These are phyloP conservation scores for Musa itinerans DNA, from an alignment of 176 grass and related monocot genomes.

Conservation along the genomic window DNA sequence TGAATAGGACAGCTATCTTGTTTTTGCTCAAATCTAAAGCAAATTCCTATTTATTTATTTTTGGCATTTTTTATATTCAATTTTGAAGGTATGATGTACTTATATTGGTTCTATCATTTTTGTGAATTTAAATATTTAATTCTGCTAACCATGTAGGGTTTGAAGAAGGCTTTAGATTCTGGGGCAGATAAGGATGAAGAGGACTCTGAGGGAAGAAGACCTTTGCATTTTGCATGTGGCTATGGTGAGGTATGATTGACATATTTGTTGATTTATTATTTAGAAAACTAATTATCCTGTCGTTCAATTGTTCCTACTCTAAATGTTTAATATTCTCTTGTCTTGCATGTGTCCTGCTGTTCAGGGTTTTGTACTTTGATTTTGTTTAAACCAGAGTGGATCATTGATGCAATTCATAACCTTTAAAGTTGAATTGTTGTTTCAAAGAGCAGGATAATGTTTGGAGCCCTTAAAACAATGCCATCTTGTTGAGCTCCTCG, in stretches of 20 bases:
- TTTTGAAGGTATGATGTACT: not conserved
- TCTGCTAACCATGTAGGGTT: slow-evolving; percentile 27
- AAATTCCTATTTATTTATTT: not conserved
- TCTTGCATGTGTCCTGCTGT: too few relatives aligned
- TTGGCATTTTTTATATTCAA: not conserved
- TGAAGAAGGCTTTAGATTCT: slow-evolving; percentile 72
- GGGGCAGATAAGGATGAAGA: slow-evolving; percentile 85
- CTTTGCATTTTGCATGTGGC: slow-evolving; percentile 87
- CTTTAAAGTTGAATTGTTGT: too few relatives aligned
- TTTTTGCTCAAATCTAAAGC: too few relatives aligned
- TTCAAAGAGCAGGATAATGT: too few relatives aligned
- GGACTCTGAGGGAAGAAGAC: slow-evolving; percentile 79
- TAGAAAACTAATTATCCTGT: not conserved
- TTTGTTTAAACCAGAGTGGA: too few relatives aligned
- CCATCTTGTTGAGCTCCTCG: too few relatives aligned
- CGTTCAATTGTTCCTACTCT: not conserved
- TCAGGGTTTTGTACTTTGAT: too few relatives aligned
- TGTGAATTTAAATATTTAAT: not conserved
- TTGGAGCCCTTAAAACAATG: too few relatives aligned
- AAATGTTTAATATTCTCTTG: not conserved
- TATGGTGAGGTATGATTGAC: slow-evolving; percentile 59
- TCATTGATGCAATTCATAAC: too few relatives aligned
- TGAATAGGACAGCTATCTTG: too few relatives aligned
- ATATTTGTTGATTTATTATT: not conserved
- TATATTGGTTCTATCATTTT: not conserved